Percentiles rank a stretch among this genome's conserved stretches.
phyloP scores from a whole-genome alignment of 345 rosid species.

The Aquilaria malaccensis region DNA sequence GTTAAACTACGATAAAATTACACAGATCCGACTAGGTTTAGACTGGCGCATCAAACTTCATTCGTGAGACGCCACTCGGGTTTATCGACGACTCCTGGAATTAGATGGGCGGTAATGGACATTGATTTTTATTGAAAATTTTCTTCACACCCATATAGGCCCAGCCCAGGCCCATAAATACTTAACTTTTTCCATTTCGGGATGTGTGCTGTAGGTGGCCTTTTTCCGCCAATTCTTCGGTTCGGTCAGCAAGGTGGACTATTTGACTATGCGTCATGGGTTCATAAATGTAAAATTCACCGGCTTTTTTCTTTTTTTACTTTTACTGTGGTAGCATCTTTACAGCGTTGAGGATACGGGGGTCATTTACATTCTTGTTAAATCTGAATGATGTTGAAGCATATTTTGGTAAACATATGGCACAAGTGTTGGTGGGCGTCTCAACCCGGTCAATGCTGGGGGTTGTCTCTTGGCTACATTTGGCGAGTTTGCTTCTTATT shows the following conservation, averaged over 20 bases:
- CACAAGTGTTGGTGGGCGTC: too few species aligned
- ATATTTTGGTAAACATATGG: too few species aligned
- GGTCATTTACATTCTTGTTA: too few species aligned
- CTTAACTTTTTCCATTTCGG: neutral
- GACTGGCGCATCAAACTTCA: constrained; percentile 58
- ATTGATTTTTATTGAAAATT: neutral
- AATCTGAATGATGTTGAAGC: too few species aligned
- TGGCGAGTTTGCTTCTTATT: too few species aligned
- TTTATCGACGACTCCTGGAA: constrained; percentile 22
- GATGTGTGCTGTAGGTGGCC: constrained; percentile 28
- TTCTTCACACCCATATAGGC: neutral
- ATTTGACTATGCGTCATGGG: constrained; percentile 57
- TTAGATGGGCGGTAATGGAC: constrained; percentile 41
- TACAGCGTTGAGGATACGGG: too few species aligned
- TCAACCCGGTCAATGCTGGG: too few species aligned
- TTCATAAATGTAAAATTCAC: constrained; percentile 39
- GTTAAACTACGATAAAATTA: too few species aligned
- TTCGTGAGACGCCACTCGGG: constrained; percentile 48
- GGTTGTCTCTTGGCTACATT: too few species aligned
- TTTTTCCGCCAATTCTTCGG: constrained; percentile 55
- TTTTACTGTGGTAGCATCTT: too few species aligned
- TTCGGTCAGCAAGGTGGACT: constrained; percentile 48
- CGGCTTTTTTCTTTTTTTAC: too few species aligned
- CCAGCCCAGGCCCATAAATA: neutral
- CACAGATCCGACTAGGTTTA: constrained; percentile 47